phyloP scores from a whole-genome alignment of 768 basidiomycete genomes.

The Boletus patriciae region DNA sequence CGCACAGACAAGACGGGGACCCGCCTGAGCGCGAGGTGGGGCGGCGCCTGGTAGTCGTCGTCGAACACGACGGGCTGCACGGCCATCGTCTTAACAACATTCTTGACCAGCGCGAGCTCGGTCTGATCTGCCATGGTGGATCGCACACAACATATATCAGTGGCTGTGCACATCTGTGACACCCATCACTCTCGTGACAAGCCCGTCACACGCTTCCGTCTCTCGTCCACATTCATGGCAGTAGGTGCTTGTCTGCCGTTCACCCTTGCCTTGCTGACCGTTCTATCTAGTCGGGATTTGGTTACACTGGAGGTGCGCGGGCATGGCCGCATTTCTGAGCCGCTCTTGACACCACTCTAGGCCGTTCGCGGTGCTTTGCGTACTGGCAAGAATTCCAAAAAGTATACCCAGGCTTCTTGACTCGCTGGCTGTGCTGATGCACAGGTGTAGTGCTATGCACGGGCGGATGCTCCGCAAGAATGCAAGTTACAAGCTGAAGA shows the following conservation, averaged over 20 bases:
- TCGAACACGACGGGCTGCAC: conserved; percentile 65
- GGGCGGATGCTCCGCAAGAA: conserved; percentile 69
- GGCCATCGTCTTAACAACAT: conserved; percentile 61
- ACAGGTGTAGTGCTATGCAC: conserved; percentile 72
- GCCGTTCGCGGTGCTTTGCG: conserved; percentile 81
- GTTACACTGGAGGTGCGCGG: conserved; percentile 58
- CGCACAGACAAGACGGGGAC: conserved; percentile 70
- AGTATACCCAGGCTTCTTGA: conserved; percentile 33
- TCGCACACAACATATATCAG: conserved; percentile 13
- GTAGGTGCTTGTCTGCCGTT: conserved; percentile 26
- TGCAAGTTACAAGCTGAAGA: conserved; percentile 77
- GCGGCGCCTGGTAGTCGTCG: conserved; percentile 77
- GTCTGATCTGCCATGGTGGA: conserved; percentile 51
- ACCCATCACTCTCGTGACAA: conserved; percentile 21
- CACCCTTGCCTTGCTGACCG: conserved; percentile 12
- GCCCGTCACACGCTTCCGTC: conserved; percentile 18
- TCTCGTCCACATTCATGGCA: conserved; percentile 34
- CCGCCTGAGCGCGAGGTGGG: conserved; percentile 61
- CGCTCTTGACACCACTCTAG: conserved; percentile 39
- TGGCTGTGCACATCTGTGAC: conserved; percentile 27
- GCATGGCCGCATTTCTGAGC: neutral
- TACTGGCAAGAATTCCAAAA: conserved; percentile 92
- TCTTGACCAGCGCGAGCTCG: conserved; percentile 63
- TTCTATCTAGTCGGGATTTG: conserved; percentile 60
- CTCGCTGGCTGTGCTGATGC: conserved; percentile 8